A percentile compares a stretch with the other conserved stretches of the same genome.
Evolutionary conservation across 1,284 basidiomycete species (phyloP).

Genomic region (Stygiomarasmius scandens): DNA sequence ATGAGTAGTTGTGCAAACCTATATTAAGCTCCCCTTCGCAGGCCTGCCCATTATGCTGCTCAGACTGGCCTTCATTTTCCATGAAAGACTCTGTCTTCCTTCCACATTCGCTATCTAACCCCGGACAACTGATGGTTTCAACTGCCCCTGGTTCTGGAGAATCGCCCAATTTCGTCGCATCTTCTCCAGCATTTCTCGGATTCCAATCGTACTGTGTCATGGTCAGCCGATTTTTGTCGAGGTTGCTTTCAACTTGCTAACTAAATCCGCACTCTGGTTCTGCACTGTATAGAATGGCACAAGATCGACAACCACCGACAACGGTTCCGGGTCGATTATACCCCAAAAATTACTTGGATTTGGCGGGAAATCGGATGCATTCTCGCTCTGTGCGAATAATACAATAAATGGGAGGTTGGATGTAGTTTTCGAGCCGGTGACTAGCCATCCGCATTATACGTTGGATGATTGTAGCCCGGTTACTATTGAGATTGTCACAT

Average conservation of each 20-base stretch:
- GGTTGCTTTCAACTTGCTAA: background rate
- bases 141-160: constrained; percentile 39
- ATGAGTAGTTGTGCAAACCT: no score
- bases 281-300: no score
- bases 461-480: constrained; percentile 37
- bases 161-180: constrained; percentile 42
- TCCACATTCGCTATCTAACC: constrained; percentile 38
- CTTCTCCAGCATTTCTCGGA: constrained; percentile 41
- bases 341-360: constrained; percentile 36
- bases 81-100: constrained; percentile 39
- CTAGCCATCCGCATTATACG: constrained; percentile 40
- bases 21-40: no score
- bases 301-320: background rate
- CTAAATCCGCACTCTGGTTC: no score
- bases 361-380: constrained; percentile 37
- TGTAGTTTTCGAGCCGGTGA: constrained; percentile 42
- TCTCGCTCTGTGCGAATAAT: constrained; percentile 42
- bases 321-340: constrained; percentile 20
- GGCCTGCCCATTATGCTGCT: constrained; percentile 41
- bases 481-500: constrained; percentile 30
- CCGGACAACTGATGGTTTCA: constrained; percentile 38
- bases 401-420: constrained; percentile 39
- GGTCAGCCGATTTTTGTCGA: constrained; percentile 25
- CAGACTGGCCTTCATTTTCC: constrained; percentile 40
- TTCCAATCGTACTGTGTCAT: constrained; percentile 40